phyloP scores from a whole-genome alignment of 106 monocot species.

The Acanthochlamys bracteata region DNA sequence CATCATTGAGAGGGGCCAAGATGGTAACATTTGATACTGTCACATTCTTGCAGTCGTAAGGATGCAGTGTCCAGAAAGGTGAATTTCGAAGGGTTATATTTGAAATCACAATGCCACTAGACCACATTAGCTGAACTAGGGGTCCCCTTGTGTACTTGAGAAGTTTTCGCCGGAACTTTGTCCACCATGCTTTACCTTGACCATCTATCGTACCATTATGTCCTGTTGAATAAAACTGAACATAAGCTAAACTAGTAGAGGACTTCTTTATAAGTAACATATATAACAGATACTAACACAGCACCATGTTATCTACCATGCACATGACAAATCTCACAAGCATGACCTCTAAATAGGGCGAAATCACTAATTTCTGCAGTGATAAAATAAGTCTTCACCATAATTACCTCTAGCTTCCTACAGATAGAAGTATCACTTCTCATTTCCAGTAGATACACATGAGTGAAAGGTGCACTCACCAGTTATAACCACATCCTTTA shows the following conservation, averaged over 20 bases:
- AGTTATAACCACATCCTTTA: conserved; percentile 69
- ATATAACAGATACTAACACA: neutral
- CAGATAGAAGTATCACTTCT: neutral
- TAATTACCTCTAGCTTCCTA: neutral
- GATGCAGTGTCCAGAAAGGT: conserved; percentile 72
- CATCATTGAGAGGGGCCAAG: conserved; percentile 34
- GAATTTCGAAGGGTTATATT: conserved; percentile 55
- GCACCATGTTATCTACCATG: neutral
- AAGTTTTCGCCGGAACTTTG: conserved; percentile 24
- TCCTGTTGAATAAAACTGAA: conserved; percentile 22
- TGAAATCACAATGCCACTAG: conserved; percentile 50
- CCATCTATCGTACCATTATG: conserved; percentile 63
- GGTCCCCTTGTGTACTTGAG: conserved; percentile 57
- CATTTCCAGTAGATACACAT: neutral
- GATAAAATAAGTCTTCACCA: neutral
- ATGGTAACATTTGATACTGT: conserved; percentile 38
- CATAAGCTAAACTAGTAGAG: neutral
- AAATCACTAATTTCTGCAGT: too few relatives aligned
- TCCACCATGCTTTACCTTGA: conserved; percentile 66
- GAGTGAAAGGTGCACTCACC: conserved; percentile 19
- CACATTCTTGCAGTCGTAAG: conserved; percentile 59
- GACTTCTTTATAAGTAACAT: neutral
- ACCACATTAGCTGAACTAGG: conserved; percentile 65
- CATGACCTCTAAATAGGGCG: too few relatives aligned
- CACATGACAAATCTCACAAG: too few relatives aligned